phyloP scores from a whole-genome alignment of 306 rosid species.

The Sicyos baderoa region DNA sequence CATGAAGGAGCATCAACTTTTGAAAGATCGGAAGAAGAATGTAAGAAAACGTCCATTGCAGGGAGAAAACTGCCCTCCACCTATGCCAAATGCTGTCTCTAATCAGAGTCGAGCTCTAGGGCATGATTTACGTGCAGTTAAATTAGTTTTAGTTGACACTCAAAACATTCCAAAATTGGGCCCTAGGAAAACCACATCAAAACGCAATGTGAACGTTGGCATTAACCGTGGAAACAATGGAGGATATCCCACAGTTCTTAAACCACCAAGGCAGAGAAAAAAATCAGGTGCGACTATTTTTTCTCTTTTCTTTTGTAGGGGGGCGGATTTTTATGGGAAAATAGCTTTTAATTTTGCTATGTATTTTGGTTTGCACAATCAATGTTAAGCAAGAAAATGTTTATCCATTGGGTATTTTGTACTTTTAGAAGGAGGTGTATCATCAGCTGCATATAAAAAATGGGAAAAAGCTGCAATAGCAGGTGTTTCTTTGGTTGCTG shows the following conservation, averaged over 20 bases:
- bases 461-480: constrained; percentile 99
- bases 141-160: constrained; percentile 73
- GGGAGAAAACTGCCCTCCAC: constrained; percentile 55
- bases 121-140: constrained; percentile 57
- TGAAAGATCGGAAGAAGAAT: constrained; percentile 85
- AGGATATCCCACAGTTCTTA: constrained; percentile 65
- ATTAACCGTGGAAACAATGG: constrained; percentile 56
- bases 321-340: too few relatives aligned
- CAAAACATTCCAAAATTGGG: constrained; percentile 83
- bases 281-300: constrained; percentile 46
- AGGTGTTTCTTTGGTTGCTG: constrained; percentile 97
- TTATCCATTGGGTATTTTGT: background rate
- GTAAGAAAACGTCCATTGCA: constrained; percentile 61
- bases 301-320: background rate
- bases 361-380: constrained; percentile 10
- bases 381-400: background rate
- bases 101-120: constrained; percentile 61
- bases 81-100: constrained; percentile 35
- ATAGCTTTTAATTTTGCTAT: background rate
- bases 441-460: constrained; percentile 71
- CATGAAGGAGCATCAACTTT: constrained; percentile 88
- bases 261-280: constrained; percentile 72
- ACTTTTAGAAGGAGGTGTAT: constrained; percentile 31
- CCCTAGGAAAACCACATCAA: constrained; percentile 61
- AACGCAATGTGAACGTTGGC: constrained; percentile 60